Conservation (phyloP, 371 early-diverging fungal species). For the Syncephalis fuscata region DNA sequence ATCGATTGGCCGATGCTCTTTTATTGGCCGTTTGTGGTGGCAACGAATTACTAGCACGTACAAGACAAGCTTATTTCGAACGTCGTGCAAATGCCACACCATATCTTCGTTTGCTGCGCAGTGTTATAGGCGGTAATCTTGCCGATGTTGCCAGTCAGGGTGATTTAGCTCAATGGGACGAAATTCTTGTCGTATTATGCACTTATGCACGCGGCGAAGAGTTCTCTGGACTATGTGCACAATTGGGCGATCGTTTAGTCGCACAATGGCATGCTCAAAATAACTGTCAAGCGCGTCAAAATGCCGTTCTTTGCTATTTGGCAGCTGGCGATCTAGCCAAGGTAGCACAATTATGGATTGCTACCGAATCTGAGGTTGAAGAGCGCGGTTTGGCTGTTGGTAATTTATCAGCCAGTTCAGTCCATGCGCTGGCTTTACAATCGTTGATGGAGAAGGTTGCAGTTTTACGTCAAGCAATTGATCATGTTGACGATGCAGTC, state of each 20-base stretch:
- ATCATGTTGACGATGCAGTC: constrained; percentile 46
- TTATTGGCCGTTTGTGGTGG: constrained; percentile 80
- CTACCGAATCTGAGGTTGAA: constrained; percentile 11
- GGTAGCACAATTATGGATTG: constrained; percentile 75
- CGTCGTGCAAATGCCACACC: constrained; percentile 35
- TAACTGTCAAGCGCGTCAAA: constrained; percentile 21
- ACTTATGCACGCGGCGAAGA: constrained; percentile 73
- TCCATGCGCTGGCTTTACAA: constrained; percentile 42
- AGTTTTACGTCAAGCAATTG: constrained; percentile 78
- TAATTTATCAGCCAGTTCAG: constrained; percentile 9
- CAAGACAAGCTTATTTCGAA: constrained; percentile 76
- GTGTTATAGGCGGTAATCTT: constrained; percentile 64
- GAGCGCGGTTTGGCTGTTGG: not conserved
- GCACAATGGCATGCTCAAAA: constrained; percentile 15
- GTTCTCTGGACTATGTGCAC: constrained; percentile 46
- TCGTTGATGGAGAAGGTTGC: constrained; percentile 77
- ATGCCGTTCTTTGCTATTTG: constrained; percentile 78
- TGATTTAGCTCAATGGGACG: constrained; percentile 77
- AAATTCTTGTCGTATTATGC: constrained; percentile 76
- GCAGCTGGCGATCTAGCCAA: constrained; percentile 77
- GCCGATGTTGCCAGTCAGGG: constrained; percentile 63
- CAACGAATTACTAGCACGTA: constrained; percentile 58
- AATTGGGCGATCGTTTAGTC: constrained; percentile 53
- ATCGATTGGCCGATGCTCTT: constrained; percentile 81
- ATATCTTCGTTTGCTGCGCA: constrained; percentile 69